Conservation (phyloP, 352 stramenopile species). For the Phytophthora idaei region DNA sequence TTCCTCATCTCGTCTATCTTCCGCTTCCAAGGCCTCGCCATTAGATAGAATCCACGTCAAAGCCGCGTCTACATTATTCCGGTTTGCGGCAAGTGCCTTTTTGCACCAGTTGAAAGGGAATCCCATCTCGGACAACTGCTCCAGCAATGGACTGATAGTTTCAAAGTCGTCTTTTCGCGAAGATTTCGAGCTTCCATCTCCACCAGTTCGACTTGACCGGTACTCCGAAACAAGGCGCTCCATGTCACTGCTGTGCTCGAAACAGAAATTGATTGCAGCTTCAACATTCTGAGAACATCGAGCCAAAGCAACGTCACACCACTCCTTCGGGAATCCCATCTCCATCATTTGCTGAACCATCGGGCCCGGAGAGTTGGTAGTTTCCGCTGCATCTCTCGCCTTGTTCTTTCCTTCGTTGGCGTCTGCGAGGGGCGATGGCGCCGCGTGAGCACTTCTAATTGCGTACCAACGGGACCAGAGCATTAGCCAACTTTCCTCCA, state of each 20-base stretch:
- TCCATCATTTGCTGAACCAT: conserved; percentile 94
- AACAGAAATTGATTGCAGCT: conserved; percentile 93
- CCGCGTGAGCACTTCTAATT: conserved; percentile 56
- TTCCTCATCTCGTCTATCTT: conserved; percentile 89
- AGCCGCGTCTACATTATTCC: conserved; percentile 91
- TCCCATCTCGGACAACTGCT: conserved; percentile 93
- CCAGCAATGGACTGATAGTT: conserved; percentile 71
- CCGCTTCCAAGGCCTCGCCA: conserved; percentile 85
- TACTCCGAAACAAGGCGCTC: conserved; percentile 84
- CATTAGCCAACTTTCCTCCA: conserved; percentile 84
- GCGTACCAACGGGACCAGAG: conserved; percentile 80
- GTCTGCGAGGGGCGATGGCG: conserved; percentile 33
- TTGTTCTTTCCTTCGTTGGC: conserved; percentile 37
- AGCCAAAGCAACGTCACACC: conserved; percentile 89
- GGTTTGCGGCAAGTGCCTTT: conserved; percentile 87
- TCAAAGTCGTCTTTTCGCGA: conserved; percentile 61
- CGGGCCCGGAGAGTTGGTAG: conserved; percentile 49
- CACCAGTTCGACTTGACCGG: conserved; percentile 51
- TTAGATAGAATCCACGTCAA: conserved; percentile 94
- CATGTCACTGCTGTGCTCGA: conserved; percentile 93
- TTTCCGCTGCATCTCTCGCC: conserved; percentile 25
- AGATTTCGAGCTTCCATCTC: conserved; percentile 24
- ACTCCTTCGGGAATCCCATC: conserved; percentile 93
- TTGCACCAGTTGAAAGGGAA: conserved; percentile 94
- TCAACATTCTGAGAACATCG: conserved; percentile 90